Conservation (phyloP, 106 monocot genomes). For the Dioscorea dumetorum region DNA sequence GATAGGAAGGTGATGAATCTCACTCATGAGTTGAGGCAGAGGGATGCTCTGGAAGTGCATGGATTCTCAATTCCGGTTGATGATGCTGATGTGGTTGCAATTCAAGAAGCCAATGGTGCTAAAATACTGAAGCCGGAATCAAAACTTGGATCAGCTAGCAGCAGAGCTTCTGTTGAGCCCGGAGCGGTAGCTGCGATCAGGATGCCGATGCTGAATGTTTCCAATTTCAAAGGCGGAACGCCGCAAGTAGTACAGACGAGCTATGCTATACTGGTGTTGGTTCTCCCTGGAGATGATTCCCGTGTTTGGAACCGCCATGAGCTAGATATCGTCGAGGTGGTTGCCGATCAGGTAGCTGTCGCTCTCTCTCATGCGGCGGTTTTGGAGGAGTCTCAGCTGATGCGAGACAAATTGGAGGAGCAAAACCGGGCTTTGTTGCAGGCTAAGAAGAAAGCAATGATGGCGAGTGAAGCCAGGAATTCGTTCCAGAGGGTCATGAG, state of each 20-base stretch:
- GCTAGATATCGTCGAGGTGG: conserved; percentile 33
- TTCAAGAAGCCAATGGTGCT: conserved; percentile 8
- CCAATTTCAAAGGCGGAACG: conserved; percentile 40
- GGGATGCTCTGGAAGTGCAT: not conserved
- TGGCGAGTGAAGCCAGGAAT: conserved; percentile 37
- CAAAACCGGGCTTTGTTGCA: conserved; percentile 37
- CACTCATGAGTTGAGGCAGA: conserved; percentile 16
- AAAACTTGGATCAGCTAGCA: conserved; percentile 24
- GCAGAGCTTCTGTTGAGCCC: conserved; percentile 8
- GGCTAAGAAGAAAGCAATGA: conserved; percentile 30
- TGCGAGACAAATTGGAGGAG: conserved; percentile 31
- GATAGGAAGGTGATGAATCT: conserved; percentile 13
- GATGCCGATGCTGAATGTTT: conserved; percentile 38
- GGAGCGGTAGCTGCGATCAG: conserved; percentile 40
- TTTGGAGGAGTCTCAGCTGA: conserved; percentile 30
- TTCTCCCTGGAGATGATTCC: conserved; percentile 27
- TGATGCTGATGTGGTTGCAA: conserved; percentile 16
- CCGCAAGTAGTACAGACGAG: conserved; percentile 25
- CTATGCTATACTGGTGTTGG: conserved; percentile 37
- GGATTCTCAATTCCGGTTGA: conserved; percentile 6
- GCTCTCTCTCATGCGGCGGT: conserved; percentile 38
- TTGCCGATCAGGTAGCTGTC: conserved; percentile 44
- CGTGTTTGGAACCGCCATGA: conserved; percentile 31
- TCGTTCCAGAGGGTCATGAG: conserved; percentile 42
- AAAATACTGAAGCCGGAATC: conserved; percentile 26